Conservation (phyloP, 371 early-diverging fungal species). For the Aphelidium insulamus region DNA sequence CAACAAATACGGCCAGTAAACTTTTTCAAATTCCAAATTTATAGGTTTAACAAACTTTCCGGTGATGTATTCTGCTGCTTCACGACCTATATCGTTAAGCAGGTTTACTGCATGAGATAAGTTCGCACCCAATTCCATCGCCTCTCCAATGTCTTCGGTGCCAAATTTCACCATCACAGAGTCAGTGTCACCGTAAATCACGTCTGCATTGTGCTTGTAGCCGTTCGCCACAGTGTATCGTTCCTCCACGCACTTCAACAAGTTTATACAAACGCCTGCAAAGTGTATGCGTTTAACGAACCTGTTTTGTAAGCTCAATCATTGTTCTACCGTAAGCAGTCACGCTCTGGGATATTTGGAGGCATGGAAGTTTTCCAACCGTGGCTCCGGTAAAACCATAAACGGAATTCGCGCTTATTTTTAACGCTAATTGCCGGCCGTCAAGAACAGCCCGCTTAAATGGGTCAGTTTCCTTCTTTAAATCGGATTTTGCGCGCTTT, state of each 20-base stretch:
- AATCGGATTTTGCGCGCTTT: conserved; percentile 81
- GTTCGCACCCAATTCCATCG: conserved; percentile 57
- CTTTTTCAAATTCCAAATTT: conserved; percentile 98
- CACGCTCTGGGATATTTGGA: conserved; percentile 95
- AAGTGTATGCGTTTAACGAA: conserved; percentile 1
- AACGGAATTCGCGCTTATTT: conserved; percentile 97
- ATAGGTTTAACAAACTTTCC: conserved; percentile 79
- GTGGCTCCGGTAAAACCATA: conserved; percentile 99
- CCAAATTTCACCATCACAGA: conserved; percentile 99
- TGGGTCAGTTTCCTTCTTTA: conserved; percentile 87
- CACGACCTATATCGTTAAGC: conserved; percentile 4
- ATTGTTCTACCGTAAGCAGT: conserved; percentile 97
- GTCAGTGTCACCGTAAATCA: conserved; percentile 99
- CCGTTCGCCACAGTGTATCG: conserved; percentile 66
- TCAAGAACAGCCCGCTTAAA: conserved; percentile 81
- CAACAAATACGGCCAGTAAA: conserved; percentile 92
- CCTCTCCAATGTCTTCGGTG: conserved; percentile 43
- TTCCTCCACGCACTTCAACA: conserved; percentile 51
- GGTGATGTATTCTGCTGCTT: conserved; percentile 77
- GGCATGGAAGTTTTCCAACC: conserved; percentile 88
- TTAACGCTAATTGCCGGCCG: conserved; percentile 95
- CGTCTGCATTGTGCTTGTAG: conserved; percentile 66
- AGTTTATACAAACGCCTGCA: neutral
- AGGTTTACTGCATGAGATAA: neutral
- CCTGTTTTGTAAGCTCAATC: conserved; percentile 81